These are phyloP conservation scores for Uronychia binucleata DNA, from an alignment of 73 alveolate species.

Conservation along the genomic window DNA sequence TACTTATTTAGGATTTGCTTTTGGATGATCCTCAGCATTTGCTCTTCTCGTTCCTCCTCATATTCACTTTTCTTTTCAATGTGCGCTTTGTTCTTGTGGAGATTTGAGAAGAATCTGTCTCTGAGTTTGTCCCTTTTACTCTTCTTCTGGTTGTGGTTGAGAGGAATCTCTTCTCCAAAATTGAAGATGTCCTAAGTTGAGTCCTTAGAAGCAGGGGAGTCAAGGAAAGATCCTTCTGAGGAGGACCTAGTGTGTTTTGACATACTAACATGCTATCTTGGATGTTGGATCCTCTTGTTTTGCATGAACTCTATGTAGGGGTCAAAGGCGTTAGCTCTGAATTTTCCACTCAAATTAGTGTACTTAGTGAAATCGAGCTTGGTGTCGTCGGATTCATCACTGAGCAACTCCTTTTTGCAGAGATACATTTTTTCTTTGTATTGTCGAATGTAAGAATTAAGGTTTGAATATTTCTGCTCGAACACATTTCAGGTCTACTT, in stretches of 20 bases:
- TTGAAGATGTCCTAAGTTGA: background rate
- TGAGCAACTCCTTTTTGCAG: background rate
- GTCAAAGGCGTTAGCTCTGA: background rate
- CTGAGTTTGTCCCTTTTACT: background rate
- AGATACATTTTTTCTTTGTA: background rate
- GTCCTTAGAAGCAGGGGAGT: no score
- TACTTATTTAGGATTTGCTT: background rate
- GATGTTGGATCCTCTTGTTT: background rate
- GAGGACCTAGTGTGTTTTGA: background rate
- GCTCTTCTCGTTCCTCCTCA: background rate
- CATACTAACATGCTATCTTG: background rate
- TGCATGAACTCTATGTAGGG: background rate
- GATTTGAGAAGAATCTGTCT: background rate
- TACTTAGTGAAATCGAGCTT: background rate
- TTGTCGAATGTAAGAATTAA: background rate
- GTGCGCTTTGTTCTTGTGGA: background rate
- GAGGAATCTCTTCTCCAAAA: background rate
- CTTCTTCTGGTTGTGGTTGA: background rate
- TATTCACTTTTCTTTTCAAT: background rate
- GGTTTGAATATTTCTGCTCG: background rate
- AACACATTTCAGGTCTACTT: background rate
- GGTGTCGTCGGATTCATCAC: background rate
- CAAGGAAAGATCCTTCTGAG: no score
- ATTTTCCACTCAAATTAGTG: background rate
- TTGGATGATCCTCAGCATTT: background rate